Conservation (phyloP, 2,329 filamentous ascomycete species). For the Rutstroemia sp. region DNA sequence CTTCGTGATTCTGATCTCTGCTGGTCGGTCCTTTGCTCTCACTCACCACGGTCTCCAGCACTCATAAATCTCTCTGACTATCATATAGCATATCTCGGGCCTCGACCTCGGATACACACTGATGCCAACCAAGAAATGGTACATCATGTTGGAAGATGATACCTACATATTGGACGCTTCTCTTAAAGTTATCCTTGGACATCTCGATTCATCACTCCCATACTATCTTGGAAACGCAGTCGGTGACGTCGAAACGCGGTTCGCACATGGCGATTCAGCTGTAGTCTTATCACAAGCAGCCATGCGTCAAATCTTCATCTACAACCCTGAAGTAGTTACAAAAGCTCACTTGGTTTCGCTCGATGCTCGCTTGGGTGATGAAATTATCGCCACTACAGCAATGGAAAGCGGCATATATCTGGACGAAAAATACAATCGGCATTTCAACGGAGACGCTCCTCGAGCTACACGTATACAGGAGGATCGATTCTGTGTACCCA, state of each 20-base stretch:
- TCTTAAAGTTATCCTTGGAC: slow-evolving; percentile 40
- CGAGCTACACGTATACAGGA: slow-evolving; percentile 40
- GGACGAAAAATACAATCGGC: slow-evolving; percentile 44
- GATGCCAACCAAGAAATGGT: slow-evolving; percentile 51
- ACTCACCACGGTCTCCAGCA: no score
- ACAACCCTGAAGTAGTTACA: slow-evolving; percentile 35
- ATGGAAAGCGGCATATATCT: slow-evolving; percentile 48
- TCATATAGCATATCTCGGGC: slow-evolving; percentile 35
- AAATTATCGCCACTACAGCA: slow-evolving; percentile 44
- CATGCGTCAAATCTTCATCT: slow-evolving; percentile 32
- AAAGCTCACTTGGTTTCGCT: slow-evolving; percentile 41
- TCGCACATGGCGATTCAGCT: slow-evolving; percentile 50
- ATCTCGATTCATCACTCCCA: slow-evolving; percentile 39
- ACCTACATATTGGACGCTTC: slow-evolving; percentile 46
- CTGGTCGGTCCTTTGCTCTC: no score
- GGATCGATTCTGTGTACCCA: slow-evolving; percentile 39
- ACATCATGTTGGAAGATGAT: slow-evolving; percentile 50
- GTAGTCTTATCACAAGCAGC: slow-evolving; percentile 45
- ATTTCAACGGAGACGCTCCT: slow-evolving; percentile 50
- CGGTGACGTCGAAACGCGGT: slow-evolving; percentile 47
- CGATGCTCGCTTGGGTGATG: slow-evolving; percentile 46
- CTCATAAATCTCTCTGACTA: no score
- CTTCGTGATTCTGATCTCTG: no score
- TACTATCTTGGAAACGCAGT: slow-evolving; percentile 50
- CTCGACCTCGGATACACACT: slow-evolving; percentile 44